These are phyloP conservation scores for Vitis cinerea DNA, from an alignment of 164 flowering plant species.

Conservation along the genomic window DNA sequence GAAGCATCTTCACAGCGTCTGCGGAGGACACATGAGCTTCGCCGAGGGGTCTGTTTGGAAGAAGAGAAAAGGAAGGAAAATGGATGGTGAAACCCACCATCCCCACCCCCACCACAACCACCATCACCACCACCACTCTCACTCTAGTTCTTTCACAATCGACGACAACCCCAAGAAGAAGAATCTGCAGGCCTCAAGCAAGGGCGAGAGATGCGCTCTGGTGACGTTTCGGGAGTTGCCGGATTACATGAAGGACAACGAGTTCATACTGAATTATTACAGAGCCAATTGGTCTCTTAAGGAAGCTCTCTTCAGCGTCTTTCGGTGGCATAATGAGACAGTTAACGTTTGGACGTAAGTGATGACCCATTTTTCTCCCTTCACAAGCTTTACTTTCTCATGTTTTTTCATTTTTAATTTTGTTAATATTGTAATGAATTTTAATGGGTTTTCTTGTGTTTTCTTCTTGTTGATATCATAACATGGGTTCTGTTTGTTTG, in stretches of 20 bases:
- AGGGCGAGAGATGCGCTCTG: slow-evolving; percentile 20
- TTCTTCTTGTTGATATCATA: slow-evolving; percentile 3
- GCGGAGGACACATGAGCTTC: too few relatives aligned
- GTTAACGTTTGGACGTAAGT: slow-evolving; percentile 92
- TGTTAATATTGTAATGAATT: not conserved
- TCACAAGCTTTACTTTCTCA: not conserved
- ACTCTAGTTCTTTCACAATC: too few relatives aligned
- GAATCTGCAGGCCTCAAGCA: slow-evolving; percentile 3
- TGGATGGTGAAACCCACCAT: too few relatives aligned
- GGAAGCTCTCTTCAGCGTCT: slow-evolving; percentile 66
- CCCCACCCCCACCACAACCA: too few relatives aligned
- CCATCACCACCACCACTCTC: too few relatives aligned
- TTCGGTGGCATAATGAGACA: slow-evolving; percentile 88
- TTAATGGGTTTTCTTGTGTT: not conserved
- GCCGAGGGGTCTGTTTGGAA: too few relatives aligned
- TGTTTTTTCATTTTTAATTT: not conserved
- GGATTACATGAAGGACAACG: slow-evolving; percentile 91
- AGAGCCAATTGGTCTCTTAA: slow-evolving; percentile 76
- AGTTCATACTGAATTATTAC: slow-evolving; percentile 66
- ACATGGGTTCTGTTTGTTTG: not conserved
- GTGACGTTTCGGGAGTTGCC: slow-evolving; percentile 64
- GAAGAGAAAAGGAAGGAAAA: too few relatives aligned
- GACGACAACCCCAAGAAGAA: slow-evolving; percentile 1
- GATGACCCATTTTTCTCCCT: not conserved
- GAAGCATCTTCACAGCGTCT: too few relatives aligned